These are phyloP conservation scores for Mrakia hoshinonis DNA, from an alignment of 768 basidiomycete species.

Conservation along the genomic window DNA sequence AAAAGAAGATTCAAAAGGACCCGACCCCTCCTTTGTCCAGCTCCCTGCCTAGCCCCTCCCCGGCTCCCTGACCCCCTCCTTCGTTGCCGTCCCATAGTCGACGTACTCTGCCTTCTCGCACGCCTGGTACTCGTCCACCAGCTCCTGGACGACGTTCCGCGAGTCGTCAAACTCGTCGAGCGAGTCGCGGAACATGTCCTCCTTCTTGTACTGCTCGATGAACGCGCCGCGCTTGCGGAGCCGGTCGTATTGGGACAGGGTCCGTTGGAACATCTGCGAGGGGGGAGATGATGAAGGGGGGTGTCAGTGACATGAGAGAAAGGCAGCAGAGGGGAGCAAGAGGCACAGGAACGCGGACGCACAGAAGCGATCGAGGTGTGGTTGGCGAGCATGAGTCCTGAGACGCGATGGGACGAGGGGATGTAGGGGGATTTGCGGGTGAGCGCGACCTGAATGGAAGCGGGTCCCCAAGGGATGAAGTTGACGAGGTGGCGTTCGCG, in stretches of 20 bases:
- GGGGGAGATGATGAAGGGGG: neutral
- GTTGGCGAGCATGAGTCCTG: slow-evolving; percentile 96
- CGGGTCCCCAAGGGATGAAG: slow-evolving; percentile 99
- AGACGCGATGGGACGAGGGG: slow-evolving; percentile 81
- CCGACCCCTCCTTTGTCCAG: too few relatives aligned
- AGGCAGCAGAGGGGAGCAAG: neutral
- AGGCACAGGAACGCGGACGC: slow-evolving; percentile 38
- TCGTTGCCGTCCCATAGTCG: slow-evolving; percentile 21
- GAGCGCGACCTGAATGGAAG: slow-evolving; percentile 92
- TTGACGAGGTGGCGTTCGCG: slow-evolving; percentile 92
- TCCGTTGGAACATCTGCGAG: slow-evolving; percentile 78
- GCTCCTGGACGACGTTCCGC: slow-evolving; percentile 38
- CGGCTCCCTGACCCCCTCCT: slow-evolving; percentile 2
- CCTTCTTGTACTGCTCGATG: slow-evolving; percentile 94
- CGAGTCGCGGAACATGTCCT: slow-evolving; percentile 86
- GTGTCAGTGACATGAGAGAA: neutral
- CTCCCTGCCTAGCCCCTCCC: neutral
- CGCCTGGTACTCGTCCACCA: slow-evolving; percentile 89
- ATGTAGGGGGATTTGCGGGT: slow-evolving; percentile 78
- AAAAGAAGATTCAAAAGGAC: too few relatives aligned
- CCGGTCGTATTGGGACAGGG: slow-evolving; percentile 88
- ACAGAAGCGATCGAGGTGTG: slow-evolving; percentile 98
- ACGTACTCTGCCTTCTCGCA: slow-evolving; percentile 63
- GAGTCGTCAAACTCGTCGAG: slow-evolving; percentile 96
- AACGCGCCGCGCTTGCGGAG: slow-evolving; percentile 83